These are phyloP conservation scores for Ophiostoma angusticollis DNA, from an alignment of 2,329 filamentous ascomycete genomes.

Conservation along the genomic window DNA sequence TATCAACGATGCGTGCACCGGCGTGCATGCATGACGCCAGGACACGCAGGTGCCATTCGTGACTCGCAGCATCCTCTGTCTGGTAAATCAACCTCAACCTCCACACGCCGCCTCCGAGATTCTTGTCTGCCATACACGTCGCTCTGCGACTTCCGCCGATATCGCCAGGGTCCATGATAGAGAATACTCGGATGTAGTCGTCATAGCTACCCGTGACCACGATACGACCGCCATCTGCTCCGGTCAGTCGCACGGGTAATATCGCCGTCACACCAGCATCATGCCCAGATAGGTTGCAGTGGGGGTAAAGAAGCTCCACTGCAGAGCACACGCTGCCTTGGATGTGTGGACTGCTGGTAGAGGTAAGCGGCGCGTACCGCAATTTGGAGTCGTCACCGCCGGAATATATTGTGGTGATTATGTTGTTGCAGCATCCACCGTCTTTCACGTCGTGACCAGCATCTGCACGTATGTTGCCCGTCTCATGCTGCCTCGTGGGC, in stretches of 20 bases:
- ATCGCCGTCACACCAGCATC: constrained; percentile 82
- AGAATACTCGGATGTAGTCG: constrained; percentile 60
- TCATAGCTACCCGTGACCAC: constrained; percentile 87
- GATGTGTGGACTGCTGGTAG: background rate
- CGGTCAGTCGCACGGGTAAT: constrained; percentile 45
- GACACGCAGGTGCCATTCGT: constrained; percentile 30
- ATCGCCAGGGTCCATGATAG: constrained; percentile 29
- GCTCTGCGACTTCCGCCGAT: constrained; percentile 29
- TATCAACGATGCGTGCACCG: constrained; percentile 54
- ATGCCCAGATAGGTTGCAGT: constrained; percentile 32
- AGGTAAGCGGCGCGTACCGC: constrained; percentile 23
- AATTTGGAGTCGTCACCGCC: constrained; percentile 66
- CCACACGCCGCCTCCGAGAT: constrained; percentile 79
- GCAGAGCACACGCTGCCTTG: too few species aligned
- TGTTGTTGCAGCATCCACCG: constrained; percentile 2
- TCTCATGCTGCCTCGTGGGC: background rate
- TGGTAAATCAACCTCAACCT: constrained; percentile 50
- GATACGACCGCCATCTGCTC: constrained; percentile 35
- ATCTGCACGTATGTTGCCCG: background rate
- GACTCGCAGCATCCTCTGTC: constrained; percentile 14
- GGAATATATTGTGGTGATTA: constrained; percentile 40
- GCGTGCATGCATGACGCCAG: constrained; percentile 92
- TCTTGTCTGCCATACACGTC: constrained; percentile 46
- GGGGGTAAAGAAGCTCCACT: constrained; percentile 13
- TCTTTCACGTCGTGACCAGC: background rate